Base-by-base conservation (phyloP, 2,329 filamentous ascomycete species). In the Polychaeton citri region DNA sequence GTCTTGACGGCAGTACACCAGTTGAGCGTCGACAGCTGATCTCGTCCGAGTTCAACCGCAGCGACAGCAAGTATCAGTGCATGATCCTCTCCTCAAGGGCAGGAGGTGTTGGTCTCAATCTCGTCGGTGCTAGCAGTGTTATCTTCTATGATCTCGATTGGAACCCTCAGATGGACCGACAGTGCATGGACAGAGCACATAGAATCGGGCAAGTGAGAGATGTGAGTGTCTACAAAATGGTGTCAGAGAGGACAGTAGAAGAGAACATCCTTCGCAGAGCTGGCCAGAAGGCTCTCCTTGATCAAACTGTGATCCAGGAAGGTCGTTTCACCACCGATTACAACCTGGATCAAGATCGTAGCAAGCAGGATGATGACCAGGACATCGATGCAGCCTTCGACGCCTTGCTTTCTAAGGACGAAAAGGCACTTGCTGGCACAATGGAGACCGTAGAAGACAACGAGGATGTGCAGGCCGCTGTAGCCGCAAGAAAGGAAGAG, bases 81-180 rank as follows among this genome's bases (percentile, higher is more conserved):
- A 98, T 98, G 63, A 98, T 98, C 49, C 65, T 98, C 4, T 96
- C 88, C 0, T 94, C 86, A 34, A 77, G 90, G 38, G 95, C 90
- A 0, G 90, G 90, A 46, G 90, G 90, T 37, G 68, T 98, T 1
- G 90, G 90, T 38, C 93, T 98, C 64, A 98, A 98, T 51, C 69
- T 98, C 30, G 96, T 88, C 0, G 90, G 90, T 33, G 90, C 90
- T 4, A 90, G 96, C 57, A 94, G 87, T 0, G 90, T 98, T 50
- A 95, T 98, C 46, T 98, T 98, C 60, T 98, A 96, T 61, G 90
- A 98, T 53, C 78, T 96, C 40, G 90, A 98, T 57, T 98, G 92
- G 92, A 98, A 98, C 51, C 90, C 90, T 0, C 90, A 92, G 35
- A 98, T 98, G 90, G 90, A 98, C 65, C 94, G 94, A 60, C 90